Conservation (phyloP, 768 basidiomycete species). For the Tricholoma bakamatsutake region DNA sequence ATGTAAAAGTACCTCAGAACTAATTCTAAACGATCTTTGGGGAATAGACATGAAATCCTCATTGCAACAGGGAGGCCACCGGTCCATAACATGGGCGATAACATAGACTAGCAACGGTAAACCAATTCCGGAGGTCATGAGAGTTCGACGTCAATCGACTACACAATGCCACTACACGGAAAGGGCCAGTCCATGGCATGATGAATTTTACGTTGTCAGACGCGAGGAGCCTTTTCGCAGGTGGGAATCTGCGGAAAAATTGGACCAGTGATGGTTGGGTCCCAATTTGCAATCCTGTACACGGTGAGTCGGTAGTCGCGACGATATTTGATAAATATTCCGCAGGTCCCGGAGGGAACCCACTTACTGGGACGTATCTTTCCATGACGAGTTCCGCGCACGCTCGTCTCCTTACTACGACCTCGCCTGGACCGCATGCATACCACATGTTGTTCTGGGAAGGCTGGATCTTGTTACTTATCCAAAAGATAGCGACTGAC, state of each 20-base stretch:
- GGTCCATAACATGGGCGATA: not conserved
- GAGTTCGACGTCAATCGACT: not conserved
- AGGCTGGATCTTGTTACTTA: not conserved
- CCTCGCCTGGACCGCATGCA: not conserved
- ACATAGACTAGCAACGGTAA: not conserved
- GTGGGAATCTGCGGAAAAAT: not conserved
- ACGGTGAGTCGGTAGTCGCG: not conserved
- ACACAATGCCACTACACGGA: not conserved
- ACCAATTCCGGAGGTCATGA: not conserved
- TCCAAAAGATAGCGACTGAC: not conserved
- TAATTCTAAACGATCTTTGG: not conserved
- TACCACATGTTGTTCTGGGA: not conserved
- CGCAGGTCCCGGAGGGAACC: not conserved
- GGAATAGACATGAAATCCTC: slow-evolving; percentile 7
- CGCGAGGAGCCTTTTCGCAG: not conserved
- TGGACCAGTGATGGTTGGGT: not conserved
- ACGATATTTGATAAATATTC: not conserved
- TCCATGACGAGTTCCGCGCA: not conserved
- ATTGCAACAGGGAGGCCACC: slow-evolving; percentile 6
- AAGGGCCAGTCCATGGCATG: not conserved
- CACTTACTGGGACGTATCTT: not conserved
- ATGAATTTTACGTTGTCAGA: not conserved
- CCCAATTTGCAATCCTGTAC: not conserved
- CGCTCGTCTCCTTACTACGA: not conserved
- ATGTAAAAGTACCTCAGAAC: not conserved